phyloP scores from a whole-genome alignment of 1,284 basidiomycete genomes.

The Microbotryum silenes-acaulis region DNA sequence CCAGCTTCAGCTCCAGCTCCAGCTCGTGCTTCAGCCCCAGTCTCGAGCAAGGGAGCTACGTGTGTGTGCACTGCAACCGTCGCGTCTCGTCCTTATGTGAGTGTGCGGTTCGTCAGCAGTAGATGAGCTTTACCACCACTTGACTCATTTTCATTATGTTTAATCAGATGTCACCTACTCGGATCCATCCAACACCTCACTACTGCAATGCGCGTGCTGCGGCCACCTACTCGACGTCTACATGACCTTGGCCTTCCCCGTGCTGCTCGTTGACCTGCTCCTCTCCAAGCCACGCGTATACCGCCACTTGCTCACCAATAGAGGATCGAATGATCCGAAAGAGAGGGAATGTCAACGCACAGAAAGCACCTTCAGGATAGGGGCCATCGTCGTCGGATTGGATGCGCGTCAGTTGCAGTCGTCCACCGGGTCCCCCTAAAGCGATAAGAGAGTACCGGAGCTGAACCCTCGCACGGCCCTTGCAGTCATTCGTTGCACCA shows the following conservation, averaged over 20 bases:
- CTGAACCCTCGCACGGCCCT: neutral
- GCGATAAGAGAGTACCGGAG: neutral
- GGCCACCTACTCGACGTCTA: conserved; percentile 9
- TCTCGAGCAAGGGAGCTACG: neutral
- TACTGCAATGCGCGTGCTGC: conserved; percentile 14
- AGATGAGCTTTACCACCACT: too few relatives aligned
- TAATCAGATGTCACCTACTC: conserved; percentile 13
- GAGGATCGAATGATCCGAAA: neutral
- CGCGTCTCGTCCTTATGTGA: too few relatives aligned
- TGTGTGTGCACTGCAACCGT: too few relatives aligned
- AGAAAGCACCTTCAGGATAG: conserved; percentile 3
- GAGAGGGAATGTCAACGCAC: neutral
- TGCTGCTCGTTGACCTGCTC: conserved; percentile 24
- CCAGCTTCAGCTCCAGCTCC: too few relatives aligned
- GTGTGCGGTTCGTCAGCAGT: too few relatives aligned
- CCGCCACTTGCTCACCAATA: conserved; percentile 22
- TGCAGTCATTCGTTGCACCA: conserved; percentile 20
- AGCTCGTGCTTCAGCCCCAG: neutral
- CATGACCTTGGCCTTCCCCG: conserved; percentile 3
- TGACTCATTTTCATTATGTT: too few relatives aligned
- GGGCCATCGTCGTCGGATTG: conserved; percentile 3
- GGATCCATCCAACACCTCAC: conserved; percentile 22
- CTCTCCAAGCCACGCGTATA: conserved; percentile 19
- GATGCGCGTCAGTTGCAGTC: conserved; percentile 13
- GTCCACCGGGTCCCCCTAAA: neutral